Base-by-base conservation (phyloP, 768 basidiomycete genomes). In the Auriscalpium vulgare region DNA sequence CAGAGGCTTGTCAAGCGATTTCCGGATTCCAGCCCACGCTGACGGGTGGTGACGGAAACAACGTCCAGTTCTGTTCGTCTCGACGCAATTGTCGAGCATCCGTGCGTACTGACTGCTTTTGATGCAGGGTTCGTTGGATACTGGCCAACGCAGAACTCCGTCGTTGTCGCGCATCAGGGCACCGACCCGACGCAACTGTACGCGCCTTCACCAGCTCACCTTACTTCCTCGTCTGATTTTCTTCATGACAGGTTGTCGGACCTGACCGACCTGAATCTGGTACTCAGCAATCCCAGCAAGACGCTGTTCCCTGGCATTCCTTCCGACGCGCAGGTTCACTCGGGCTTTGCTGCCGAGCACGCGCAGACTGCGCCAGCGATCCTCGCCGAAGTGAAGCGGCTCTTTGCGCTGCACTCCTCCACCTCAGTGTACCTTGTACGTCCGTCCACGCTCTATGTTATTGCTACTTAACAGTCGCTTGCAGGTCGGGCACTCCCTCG, bases 41-140 rank as follows among this genome's bases (percentile, higher is more conserved):
- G 47, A 67, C 72, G n/a, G 81, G 81, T 14, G 82, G 82, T 0
- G 74, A 82, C 61, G 80, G 78, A 2, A 65, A 75, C 23, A 66
- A 45, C 10, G 64, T 74, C 16, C 81, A 81, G 59, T 73, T 72
- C 37, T 82, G 81, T 81, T 58, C 55, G 10, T 34, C 0, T n/a
- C n/a, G 13, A 3, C 4, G 4, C 29, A 5, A 14, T 17, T 19
- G 16, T 10, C 14, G 11, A 36, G 6, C 13, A 40, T 38, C 38
- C 43, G 11, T 6, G 17, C 35, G 29, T 55, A 17, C 50, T 43
- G 8, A 21, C 53, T 10, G 3, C 47, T 10, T 21, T 44, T 9
- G 16, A 47, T 43, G 29, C 44, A 61, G 60, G 52, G 51, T 61
- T 55, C 51, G 60, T 61, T 23, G 60, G 60, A 23, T 58, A 53